phyloP scores from a whole-genome alignment of 108 stramenopile genomes.

The Cyclotella choctawhatcheeana region DNA sequence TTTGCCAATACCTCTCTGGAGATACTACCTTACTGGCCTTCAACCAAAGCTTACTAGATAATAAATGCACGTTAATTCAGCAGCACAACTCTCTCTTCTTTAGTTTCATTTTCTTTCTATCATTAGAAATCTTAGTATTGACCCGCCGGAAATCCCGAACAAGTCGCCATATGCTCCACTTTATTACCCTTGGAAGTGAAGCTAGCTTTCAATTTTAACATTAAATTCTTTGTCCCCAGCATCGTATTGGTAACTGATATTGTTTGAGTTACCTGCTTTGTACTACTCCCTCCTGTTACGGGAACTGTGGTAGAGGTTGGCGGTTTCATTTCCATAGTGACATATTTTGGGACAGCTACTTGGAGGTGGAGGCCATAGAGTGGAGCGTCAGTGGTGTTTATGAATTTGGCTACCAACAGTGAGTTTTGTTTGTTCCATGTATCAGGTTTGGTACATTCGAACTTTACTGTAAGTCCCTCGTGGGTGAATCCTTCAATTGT shows the following conservation, averaged over 20 bases:
- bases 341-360: conserved; percentile 97
- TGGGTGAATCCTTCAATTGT: conserved; percentile 74
- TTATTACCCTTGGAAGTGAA: conserved; percentile 88
- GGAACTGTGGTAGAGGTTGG: conserved; percentile 90
- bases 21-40: too few relatives aligned
- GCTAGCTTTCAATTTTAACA: conserved; percentile 95
- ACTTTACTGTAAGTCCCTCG: conserved; percentile 81
- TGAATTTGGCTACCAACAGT: conserved; percentile 80
- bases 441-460: conserved; percentile 88
- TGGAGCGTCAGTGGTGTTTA: conserved; percentile 77
- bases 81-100: background rate
- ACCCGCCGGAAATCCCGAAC: conserved; percentile 83
- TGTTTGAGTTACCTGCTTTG: conserved; percentile 88
- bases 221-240: conserved; percentile 94
- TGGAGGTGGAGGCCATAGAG: conserved; percentile 90
- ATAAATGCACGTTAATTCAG: background rate
- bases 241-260: conserved; percentile 88
- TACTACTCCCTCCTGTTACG: conserved; percentile 59
- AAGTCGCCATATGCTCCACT: conserved; percentile 90
- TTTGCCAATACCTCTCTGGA: too few relatives aligned
- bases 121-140: conserved; percentile 55
- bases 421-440: conserved; percentile 82
- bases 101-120: background rate
- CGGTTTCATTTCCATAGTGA: conserved; percentile 96
- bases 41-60: too few relatives aligned